Base-by-base conservation (phyloP, 768 basidiomycete species). In the Boletus rubescentipes region DNA sequence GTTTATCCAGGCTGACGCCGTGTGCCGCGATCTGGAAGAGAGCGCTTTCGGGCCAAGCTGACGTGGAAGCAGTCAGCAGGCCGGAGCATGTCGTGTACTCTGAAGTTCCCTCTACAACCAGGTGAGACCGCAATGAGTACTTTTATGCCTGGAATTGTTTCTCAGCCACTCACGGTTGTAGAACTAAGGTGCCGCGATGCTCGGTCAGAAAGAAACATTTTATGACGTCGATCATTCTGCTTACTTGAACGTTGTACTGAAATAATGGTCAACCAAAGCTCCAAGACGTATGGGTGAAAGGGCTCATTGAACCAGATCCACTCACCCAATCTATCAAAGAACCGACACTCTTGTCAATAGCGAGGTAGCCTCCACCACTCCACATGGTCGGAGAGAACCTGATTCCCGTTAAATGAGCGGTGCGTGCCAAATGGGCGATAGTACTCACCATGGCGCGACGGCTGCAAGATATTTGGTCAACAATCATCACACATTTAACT, bases 1-100 rank as follows among this genome's bases (percentile, higher is more conserved):
- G 74, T 70, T 91, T 90, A 65, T 78, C 67, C 42, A 82, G 61
- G 3, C 76, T 65, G 9, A 90, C 79, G 20, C 85, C 86, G 52
- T 71, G 79, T 2, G 76, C 75, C 18, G 72, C 69, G 48, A 82
- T 79, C 58, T 81, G 72, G 65, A 82, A 78, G 32, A 82, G 63
- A 0, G 78, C 68, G 0, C 76, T 73, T n/a, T 70, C 46, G 1
- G 80, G 80, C 68, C 67, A 81, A 7, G 61, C 51, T 9, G 67
- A 65, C 9, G 77, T 73, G 1, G 78, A 79, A 5, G 67, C 42
- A 46, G 59, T 66, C 21, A 82, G 61, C 12, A 82, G 70, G 35
- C 63, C 65, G 43, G 61, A 53, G 54, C 76, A 77, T 5, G 67
- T 71, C 0, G 71, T 72, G 58, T 78, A 77, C 55, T 74, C 75